These are phyloP conservation scores for Escallonia herrerae DNA, from an alignment of 129 eudicot genomes.

Conservation along the genomic window DNA sequence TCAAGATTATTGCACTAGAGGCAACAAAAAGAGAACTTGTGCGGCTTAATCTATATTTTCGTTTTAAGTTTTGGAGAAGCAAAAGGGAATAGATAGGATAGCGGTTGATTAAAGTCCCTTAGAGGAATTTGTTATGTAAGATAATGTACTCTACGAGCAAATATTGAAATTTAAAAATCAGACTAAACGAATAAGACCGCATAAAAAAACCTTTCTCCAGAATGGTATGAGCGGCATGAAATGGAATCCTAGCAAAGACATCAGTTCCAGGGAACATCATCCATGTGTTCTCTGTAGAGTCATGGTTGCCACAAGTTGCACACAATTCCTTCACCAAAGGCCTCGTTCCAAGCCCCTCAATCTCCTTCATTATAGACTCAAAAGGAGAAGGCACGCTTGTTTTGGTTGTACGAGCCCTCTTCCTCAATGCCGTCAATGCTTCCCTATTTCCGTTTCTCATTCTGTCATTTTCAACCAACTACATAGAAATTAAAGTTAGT, in stretches of 20 bases:
- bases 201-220: conserved; percentile 57
- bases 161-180: background rate
- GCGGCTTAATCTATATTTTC: too few species aligned
- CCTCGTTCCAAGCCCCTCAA: conserved; percentile 40
- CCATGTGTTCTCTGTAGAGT: conserved; percentile 63
- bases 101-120: background rate
- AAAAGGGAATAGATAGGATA: background rate
- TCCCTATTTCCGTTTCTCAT: conserved; percentile 82
- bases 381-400: conserved; percentile 79
- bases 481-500: conserved; percentile 5
- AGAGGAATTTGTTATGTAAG: too few species aligned
- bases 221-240: conserved; percentile 85
- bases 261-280: conserved; percentile 78
- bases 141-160: background rate
- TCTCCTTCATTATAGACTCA: conserved; percentile 70
- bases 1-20: too few species aligned
- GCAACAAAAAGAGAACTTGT: too few species aligned
- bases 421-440: conserved; percentile 85
- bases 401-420: conserved; percentile 67
- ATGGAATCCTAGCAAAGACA: conserved; percentile 60
- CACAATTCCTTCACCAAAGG: conserved; percentile 76
- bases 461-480: conserved; percentile 78
- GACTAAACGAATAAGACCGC: background rate
- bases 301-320: conserved; percentile 80
- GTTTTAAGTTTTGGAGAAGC: background rate